Conservation (phyloP, 805 yeast species). For the Phaffomyces opuntiae region DNA sequence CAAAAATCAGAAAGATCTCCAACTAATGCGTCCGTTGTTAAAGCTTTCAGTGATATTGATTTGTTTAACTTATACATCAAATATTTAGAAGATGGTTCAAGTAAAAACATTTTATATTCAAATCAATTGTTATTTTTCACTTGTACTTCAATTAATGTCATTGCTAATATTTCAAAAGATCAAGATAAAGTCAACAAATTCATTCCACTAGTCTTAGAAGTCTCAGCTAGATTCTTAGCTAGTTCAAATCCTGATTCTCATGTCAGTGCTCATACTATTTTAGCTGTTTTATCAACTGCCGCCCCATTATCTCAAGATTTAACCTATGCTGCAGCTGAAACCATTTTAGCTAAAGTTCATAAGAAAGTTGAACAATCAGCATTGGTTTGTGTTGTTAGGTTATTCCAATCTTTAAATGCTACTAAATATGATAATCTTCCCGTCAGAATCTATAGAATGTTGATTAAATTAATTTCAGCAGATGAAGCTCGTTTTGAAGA, state of each 20-base stretch:
- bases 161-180: conserved; percentile 44
- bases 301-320: conserved; percentile 54
- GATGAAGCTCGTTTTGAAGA: conserved; percentile 20
- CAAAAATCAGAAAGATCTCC: conserved; percentile 61
- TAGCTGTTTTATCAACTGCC: conserved; percentile 72
- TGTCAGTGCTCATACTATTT: conserved; percentile 74
- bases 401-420: conserved; percentile 41
- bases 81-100: conserved; percentile 37
- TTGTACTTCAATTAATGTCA: conserved; percentile 59
- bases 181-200: conserved; percentile 38
- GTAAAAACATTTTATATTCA: conserved; percentile 52
- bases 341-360: conserved; percentile 43
- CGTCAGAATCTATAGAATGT: conserved; percentile 28
- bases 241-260: conserved; percentile 53
- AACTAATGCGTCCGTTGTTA: conserved; percentile 57
- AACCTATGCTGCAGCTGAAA: conserved; percentile 52
- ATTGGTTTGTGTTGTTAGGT: conserved; percentile 38
- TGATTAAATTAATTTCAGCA: conserved; percentile 22
- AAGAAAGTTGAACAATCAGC: conserved; percentile 36
- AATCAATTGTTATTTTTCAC: conserved; percentile 74
- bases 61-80: conserved; percentile 61
- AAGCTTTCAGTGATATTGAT: conserved; percentile 65
- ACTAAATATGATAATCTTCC: conserved; percentile 35
- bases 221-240: conserved; percentile 47
- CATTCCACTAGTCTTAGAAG: conserved; percentile 53